phyloP scores from a whole-genome alignment of 768 basidiomycete genomes.

The Rhodotorula paludigena region DNA sequence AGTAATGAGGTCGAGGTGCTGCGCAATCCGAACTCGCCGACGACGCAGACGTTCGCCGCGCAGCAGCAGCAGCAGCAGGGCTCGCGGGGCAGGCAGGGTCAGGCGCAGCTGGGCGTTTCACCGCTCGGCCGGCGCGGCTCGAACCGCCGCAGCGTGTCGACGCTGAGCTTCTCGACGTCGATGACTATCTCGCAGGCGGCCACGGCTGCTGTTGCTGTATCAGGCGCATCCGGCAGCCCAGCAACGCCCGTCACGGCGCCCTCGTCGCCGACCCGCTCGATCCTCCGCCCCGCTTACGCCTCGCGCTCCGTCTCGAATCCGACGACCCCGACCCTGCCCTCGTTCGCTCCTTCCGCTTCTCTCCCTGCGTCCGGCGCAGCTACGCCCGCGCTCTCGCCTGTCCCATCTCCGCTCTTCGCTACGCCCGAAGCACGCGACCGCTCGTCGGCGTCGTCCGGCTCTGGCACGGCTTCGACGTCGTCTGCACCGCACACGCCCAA shows the following conservation, averaged over 20 bases:
- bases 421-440: constrained; percentile 8
- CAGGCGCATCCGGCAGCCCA: not conserved
- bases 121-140: constrained; percentile 11
- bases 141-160: constrained; percentile 31
- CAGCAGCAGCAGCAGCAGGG: not conserved
- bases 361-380: not conserved
- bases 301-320: constrained; percentile 33
- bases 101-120: not conserved
- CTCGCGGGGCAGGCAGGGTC: no score
- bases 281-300: constrained; percentile 4
- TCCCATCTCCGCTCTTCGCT: constrained; percentile 4
- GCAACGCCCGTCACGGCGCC: not conserved
- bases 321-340: not conserved
- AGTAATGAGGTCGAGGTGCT: constrained; percentile 19
- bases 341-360: not conserved
- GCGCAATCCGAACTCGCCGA: not conserved
- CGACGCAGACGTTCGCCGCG: constrained; percentile 1
- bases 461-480: constrained; percentile 24
- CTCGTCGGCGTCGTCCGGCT: constrained; percentile 32
- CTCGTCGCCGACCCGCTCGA: constrained; percentile 6
- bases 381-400: not conserved
- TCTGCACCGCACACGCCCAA: constrained; percentile 28
- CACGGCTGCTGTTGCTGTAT: no score
- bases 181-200: constrained; percentile 2
- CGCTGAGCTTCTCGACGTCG: constrained; percentile 22